These are phyloP conservation scores for Eremochloa ophiuroides DNA, from an alignment of 176 grass and related monocot species.

Conservation along the genomic window DNA sequence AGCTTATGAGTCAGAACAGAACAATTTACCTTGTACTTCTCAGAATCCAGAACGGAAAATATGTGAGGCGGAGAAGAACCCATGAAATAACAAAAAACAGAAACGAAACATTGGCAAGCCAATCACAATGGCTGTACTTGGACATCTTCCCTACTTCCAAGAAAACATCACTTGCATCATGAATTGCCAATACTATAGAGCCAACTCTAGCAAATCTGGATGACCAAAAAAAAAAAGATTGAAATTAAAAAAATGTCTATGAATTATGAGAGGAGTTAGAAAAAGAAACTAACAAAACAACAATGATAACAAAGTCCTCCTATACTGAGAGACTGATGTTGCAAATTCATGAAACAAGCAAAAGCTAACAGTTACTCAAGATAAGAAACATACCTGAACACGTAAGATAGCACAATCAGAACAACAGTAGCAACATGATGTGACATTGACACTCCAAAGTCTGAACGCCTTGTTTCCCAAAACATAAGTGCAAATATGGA, in stretches of 20 bases:
- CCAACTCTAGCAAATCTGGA: constrained; percentile 76
- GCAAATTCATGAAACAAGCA: constrained; percentile 5
- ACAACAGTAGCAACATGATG: constrained; percentile 70
- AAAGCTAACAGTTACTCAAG: not conserved
- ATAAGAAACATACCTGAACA: constrained; percentile 57
- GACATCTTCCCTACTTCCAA: constrained; percentile 75
- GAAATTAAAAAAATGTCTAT: not conserved
- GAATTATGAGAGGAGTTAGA: not conserved
- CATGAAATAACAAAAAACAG: constrained; percentile 70
- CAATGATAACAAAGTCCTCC: not conserved
- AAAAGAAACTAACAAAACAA: not conserved
- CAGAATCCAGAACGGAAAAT: constrained; percentile 80
- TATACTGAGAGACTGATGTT: not conserved
- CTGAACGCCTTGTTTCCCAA: constrained; percentile 83
- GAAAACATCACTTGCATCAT: constrained; percentile 80
- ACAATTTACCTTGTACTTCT: constrained; percentile 78
- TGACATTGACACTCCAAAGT: constrained; percentile 77
- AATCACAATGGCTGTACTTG: constrained; percentile 66
- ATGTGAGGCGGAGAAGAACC: constrained; percentile 67
- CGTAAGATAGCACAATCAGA: constrained; percentile 68
- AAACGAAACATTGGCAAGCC: constrained; percentile 59
- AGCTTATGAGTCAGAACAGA: not conserved
- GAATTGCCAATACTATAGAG: constrained; percentile 67
- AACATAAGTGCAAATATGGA: constrained; percentile 90
- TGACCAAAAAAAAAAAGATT: constrained; percentile 9